phyloP scores from a whole-genome alignment of 2,329 filamentous ascomycete species.

The Ophiostoma quercus region DNA sequence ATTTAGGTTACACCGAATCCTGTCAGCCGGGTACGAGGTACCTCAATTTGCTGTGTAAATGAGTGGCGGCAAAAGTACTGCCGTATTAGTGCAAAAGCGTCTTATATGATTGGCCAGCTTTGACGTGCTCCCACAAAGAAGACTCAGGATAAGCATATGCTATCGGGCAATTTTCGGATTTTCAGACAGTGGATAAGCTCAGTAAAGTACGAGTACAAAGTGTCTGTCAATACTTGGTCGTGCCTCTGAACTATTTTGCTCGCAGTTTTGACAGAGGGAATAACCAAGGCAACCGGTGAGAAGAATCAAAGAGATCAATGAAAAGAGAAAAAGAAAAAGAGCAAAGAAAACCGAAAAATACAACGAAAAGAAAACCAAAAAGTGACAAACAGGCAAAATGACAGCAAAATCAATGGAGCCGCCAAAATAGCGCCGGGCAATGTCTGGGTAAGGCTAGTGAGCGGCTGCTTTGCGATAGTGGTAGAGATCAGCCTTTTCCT shows the following conservation, averaged over 20 bases:
- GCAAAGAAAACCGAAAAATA: background rate
- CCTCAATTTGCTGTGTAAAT: background rate
- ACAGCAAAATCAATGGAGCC: background rate
- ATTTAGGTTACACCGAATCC: background rate
- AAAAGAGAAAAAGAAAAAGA: background rate
- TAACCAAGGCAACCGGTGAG: too few relatives aligned
- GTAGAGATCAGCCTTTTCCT: too few relatives aligned
- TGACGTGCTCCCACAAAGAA: background rate
- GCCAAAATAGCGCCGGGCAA: background rate
- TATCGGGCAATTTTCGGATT: background rate
- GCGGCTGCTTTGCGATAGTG: background rate
- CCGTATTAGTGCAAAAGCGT: background rate
- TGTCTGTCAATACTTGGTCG: too few relatives aligned
- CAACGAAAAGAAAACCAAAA: background rate
- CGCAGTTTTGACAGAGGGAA: too few relatives aligned
- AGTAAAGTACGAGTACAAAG: too few relatives aligned
- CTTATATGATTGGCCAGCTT: conserved; percentile 10
- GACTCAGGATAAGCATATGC: background rate
- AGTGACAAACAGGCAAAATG: background rate
- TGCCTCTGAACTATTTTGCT: too few relatives aligned
- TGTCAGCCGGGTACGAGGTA: background rate
- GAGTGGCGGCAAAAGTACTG: background rate
- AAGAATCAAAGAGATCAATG: background rate
- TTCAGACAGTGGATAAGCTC: background rate
- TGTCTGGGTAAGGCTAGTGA: conserved; percentile 6